Evolutionary conservation across 768 basidiomycete genomes (phyloP).

Genomic region (Tephrocybe rancida): DNA sequence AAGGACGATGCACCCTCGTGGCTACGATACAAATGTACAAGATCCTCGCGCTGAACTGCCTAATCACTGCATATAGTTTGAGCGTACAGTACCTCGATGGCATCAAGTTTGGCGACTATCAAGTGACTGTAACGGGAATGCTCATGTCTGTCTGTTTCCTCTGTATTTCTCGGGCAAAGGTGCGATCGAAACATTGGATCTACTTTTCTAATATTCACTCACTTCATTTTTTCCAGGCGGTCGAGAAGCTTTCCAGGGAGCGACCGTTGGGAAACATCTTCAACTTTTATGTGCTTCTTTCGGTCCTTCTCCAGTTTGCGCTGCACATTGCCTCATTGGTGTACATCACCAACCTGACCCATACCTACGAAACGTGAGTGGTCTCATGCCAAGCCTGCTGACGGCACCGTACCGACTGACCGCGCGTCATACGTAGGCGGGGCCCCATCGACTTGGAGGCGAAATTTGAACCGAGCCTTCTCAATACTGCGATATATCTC

Average conservation of each 20-base stretch:
- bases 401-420: not conserved
- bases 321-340: constrained; percentile 89
- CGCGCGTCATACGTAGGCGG: constrained; percentile 37
- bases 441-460: constrained; percentile 92
- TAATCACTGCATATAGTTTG: constrained; percentile 98
- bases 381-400: constrained; percentile 5
- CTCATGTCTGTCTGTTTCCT: constrained; percentile 99
- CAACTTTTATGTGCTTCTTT: constrained; percentile 92
- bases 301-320: constrained; percentile 91
- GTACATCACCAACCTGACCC: constrained; percentile 90
- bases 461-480: constrained; percentile 91
- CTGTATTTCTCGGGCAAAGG: constrained; percentile 97
- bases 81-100: constrained; percentile 98
- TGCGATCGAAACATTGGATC: constrained; percentile 33
- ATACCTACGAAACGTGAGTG: constrained; percentile 74
- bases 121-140: constrained; percentile 95
- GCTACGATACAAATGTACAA: constrained; percentile 99
- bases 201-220: not conserved
- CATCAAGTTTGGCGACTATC: constrained; percentile 99
- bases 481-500: constrained; percentile 97
- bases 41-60: constrained; percentile 94
- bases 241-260: constrained; percentile 92
- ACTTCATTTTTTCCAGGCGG: constrained; percentile 62
- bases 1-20: constrained; percentile 97
- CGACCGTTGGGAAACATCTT: constrained; percentile 95